Base-by-base conservation (phyloP, 768 basidiomycete genomes). In the Suillus fuscotomentosus region DNA sequence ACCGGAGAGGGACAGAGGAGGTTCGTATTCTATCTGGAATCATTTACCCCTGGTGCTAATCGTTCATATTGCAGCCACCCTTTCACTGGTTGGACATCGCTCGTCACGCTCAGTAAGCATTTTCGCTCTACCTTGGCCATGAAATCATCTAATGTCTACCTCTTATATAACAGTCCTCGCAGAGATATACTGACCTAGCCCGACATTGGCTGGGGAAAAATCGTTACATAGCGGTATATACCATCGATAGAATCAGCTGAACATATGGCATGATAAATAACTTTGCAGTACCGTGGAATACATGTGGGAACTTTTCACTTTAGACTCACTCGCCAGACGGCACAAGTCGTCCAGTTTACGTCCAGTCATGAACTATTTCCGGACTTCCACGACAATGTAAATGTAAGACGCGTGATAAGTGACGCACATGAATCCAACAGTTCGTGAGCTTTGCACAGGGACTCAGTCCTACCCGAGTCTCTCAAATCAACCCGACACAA, bases 51-150 rank as follows among this genome's bases (percentile, higher is more conserved):
- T 27, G 68, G 15, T n/a, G 45, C 36, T 71, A 42, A 66, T 61
- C 54, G 24, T 55, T 63, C 60, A 20, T 48, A 34, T 64, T 61
- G 55, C 70, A 95, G 95, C 70, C 94, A 97, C 76, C 95, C 96
- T 0, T 99, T 98, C 79, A 97, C 96, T 13, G 96, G 96, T 11
- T 97, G 95, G 96, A 96, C 95, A 34, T 94, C 95, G 53, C 80
- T 97, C 51, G 85, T 94, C 27, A 87, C 93, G 38, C 78, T 97
- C 70, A 95, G 95, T 97, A 76, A 82, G 94, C 83, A 36, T 39
- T 5, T 17, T 17, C 24, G 54, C 63, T 39, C 6, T 38, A 38
- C 45, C 20, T n/a, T 60, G 34, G 27, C 20, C 53, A 34, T 34
- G 34, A 60, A 17, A 42, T 42, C 48, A 14, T 38, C 62, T 59